phyloP scores from a whole-genome alignment of 169 alveolate genomes.

The Sarcocystis neurona region DNA sequence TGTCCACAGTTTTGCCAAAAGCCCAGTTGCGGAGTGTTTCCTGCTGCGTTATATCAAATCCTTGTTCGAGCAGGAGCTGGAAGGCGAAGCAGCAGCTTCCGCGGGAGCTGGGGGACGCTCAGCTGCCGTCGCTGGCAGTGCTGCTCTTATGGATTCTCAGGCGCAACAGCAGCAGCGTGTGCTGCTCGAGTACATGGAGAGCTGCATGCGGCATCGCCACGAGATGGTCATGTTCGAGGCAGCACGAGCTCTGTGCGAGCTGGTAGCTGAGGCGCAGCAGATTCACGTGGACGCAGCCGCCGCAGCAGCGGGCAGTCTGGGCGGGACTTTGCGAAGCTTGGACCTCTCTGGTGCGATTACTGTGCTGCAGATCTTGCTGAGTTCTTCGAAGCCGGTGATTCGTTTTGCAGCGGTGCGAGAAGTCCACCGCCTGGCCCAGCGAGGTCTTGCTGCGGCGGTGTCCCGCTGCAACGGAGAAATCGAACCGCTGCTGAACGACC shows the following conservation, averaged over 20 bases:
- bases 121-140: constrained; percentile 9
- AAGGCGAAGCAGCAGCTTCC: not conserved
- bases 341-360: constrained; percentile 43
- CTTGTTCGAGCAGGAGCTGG: constrained; percentile 61
- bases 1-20: constrained; percentile 64
- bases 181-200: constrained; percentile 61
- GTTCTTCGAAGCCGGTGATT: constrained; percentile 84
- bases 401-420: constrained; percentile 88
- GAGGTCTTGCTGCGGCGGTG: constrained; percentile 70
- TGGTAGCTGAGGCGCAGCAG: constrained; percentile 66
- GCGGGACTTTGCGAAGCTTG: not conserved
- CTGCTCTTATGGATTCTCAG: not conserved
- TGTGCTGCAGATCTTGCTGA: constrained; percentile 69
- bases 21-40: constrained; percentile 77
- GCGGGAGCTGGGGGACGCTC: not conserved
- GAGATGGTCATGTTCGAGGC: constrained; percentile 75
- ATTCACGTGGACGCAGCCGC: constrained; percentile 44
- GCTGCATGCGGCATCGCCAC: constrained; percentile 70
- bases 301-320: not conserved
- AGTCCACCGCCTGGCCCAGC: constrained; percentile 77
- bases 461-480: constrained; percentile 84
- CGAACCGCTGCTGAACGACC: constrained; percentile 88
- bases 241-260: constrained; percentile 69
- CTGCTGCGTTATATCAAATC: constrained; percentile 67
- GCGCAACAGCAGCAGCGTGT: constrained; percentile 15